These are phyloP conservation scores for Penicillium rolfsii DNA, from an alignment of 2,329 filamentous ascomycete genomes.

Conservation along the genomic window DNA sequence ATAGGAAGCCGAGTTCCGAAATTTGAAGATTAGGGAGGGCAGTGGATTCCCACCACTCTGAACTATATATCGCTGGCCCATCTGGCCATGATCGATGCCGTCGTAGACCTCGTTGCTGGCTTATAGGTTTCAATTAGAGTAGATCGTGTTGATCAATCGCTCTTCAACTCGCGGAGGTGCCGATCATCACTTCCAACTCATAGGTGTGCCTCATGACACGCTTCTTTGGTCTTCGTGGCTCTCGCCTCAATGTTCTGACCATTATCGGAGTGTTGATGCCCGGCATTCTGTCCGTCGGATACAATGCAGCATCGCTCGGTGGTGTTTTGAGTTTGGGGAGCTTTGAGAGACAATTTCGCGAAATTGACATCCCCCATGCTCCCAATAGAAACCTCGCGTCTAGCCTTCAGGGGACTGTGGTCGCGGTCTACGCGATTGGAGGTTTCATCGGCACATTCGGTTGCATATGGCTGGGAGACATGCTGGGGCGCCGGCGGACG, in stretches of 20 bases:
- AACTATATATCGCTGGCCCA: not conserved
- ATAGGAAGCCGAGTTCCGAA: constrained; percentile 9
- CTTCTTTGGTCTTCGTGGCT: constrained; percentile 29
- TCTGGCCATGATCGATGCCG: not conserved
- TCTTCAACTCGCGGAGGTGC: constrained; percentile 12
- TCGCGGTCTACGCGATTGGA: constrained; percentile 26
- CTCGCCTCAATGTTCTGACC: constrained; percentile 24
- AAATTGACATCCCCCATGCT: constrained; percentile 22
- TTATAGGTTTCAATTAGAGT: not conserved
- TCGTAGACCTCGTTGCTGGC: not conserved
- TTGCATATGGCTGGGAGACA: constrained; percentile 28
- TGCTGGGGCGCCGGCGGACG: constrained; percentile 25
- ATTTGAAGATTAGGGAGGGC: not conserved
- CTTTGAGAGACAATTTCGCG: constrained; percentile 26
- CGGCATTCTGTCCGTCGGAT: constrained; percentile 25
- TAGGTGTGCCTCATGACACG: constrained; percentile 16
- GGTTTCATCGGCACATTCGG: constrained; percentile 25
- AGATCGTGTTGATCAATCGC: constrained; percentile 9
- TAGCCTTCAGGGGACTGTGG: constrained; percentile 24
- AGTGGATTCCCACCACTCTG: not conserved
- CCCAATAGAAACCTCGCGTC: constrained; percentile 18
- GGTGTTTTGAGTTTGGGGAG: constrained; percentile 23
- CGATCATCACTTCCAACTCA: constrained; percentile 12
- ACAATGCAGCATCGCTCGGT: constrained; percentile 27
- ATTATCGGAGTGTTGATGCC: constrained; percentile 31